Evolutionary conservation across 331 rosid species (phyloP).

Genomic region (Erythrophleum ivorense): DNA sequence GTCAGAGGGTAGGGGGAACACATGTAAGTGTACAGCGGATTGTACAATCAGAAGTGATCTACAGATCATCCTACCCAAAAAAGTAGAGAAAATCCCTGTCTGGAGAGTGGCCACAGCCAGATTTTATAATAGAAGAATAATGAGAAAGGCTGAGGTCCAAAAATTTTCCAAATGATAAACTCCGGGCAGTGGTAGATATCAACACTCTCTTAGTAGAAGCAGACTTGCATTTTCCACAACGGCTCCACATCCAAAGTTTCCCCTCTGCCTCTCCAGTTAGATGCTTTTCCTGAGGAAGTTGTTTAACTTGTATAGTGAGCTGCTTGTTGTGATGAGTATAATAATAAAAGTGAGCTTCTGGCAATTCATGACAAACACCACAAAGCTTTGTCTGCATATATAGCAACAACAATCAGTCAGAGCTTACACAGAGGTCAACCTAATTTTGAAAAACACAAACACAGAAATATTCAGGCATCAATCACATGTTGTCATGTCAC

Average conservation of each 20-base stretch:
- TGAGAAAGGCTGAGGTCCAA: constrained; percentile 86
- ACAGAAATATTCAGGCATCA: not conserved
- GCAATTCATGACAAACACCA: constrained; percentile 72
- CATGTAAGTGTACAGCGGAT: constrained; percentile 10
- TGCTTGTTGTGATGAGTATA: constrained; percentile 89
- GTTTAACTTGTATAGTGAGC: constrained; percentile 80
- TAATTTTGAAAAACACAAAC: not conserved
- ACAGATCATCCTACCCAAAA: constrained; percentile 71
- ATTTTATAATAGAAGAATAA: constrained; percentile 56
- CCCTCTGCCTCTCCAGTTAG: constrained; percentile 81
- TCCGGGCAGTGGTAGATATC: constrained; percentile 76
- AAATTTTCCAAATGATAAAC: constrained; percentile 90
- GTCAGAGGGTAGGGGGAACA: not conserved
- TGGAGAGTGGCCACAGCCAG: constrained; percentile 79
- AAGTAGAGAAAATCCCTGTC: constrained; percentile 86
- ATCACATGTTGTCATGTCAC: not conserved
- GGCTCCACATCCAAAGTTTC: constrained; percentile 99
- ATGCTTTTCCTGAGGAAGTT: constrained; percentile 46
- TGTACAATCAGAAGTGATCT: not conserved
- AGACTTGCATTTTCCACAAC: constrained; percentile 80
- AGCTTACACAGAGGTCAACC: constrained; percentile 14
- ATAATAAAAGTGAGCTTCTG: constrained; percentile 85
- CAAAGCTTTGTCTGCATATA: constrained; percentile 80
- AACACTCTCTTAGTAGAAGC: constrained; percentile 76
- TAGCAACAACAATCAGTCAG: constrained; percentile 43